Percentiles rank a stretch among this genome's conserved stretches.
These are phyloP conservation scores for Penicillium pancosmium DNA, from an alignment of 495 filamentous ascomycete species.

Conservation along the genomic window DNA sequence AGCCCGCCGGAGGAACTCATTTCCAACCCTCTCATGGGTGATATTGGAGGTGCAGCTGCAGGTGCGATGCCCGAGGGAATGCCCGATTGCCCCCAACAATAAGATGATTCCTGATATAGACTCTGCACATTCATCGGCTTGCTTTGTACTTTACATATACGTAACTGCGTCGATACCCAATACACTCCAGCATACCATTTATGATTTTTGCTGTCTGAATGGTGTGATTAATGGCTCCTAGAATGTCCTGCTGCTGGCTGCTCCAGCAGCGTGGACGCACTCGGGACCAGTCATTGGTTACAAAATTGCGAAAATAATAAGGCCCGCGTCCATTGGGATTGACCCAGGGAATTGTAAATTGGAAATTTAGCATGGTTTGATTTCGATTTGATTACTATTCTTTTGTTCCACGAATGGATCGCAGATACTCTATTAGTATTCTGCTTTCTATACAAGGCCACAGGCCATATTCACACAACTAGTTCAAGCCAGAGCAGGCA, in stretches of 20 bases:
- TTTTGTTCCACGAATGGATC: not conserved
- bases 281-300: too few species aligned
- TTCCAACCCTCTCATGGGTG: slow-evolving; percentile 62
- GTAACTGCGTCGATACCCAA: slow-evolving; percentile 30
- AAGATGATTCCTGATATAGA: slow-evolving; percentile 5
- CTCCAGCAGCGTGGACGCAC: too few species aligned
- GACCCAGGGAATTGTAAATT: too few species aligned
- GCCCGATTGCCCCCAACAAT: slow-evolving; percentile 49
- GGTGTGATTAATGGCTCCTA: not conserved
- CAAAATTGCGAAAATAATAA: too few species aligned
- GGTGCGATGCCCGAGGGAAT: slow-evolving; percentile 27
- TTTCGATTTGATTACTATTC: not conserved
- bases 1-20: slow-evolving; percentile 89
- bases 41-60: slow-evolving; percentile 29
- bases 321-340: too few species aligned
- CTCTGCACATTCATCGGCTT: slow-evolving; percentile 16
- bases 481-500: not conserved
- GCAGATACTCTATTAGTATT: slow-evolving; percentile 1
- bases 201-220: not conserved
- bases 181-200: slow-evolving; percentile 20
- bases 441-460: not conserved
- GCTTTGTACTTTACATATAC: slow-evolving; percentile 33
- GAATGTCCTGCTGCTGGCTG: too few species aligned
- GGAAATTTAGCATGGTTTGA: not conserved
- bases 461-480: not conserved